Evolutionary conservation across 306 rosid genomes (phyloP).

Genomic region (Quercus rubra): DNA sequence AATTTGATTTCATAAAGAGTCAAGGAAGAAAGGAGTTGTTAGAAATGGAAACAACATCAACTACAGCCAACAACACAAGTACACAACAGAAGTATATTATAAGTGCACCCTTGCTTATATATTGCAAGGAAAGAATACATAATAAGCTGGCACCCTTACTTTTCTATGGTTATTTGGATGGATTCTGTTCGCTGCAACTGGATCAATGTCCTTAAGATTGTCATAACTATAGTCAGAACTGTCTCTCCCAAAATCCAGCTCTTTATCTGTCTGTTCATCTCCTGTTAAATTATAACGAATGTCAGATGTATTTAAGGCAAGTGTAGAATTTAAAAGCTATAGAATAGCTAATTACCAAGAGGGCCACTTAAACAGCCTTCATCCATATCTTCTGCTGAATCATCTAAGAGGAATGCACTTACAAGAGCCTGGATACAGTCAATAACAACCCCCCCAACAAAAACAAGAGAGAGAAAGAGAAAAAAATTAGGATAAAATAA

Average conservation of each 20-base stretch:
- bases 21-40: neutral
- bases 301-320: neutral
- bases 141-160: constrained; percentile 35
- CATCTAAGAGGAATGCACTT: constrained; percentile 79
- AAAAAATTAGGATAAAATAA: neutral
- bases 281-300: constrained; percentile 29
- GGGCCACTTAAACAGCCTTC: constrained; percentile 29
- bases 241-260: constrained; percentile 32
- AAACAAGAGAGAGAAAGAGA: neutral
- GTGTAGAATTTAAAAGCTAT: neutral
- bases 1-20: neutral
- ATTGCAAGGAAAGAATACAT: constrained; percentile 10
- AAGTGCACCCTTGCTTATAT: neutral
- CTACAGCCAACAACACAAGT: neutral
- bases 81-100: neutral
- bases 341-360: constrained; percentile 38
- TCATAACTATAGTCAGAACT: constrained; percentile 40
- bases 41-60: neutral
- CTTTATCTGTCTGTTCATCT: constrained; percentile 17
- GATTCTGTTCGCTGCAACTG: constrained; percentile 80
- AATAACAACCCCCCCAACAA: neutral
- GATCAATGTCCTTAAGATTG: constrained; percentile 72
- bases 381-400: constrained; percentile 43
- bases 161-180: constrained; percentile 91
- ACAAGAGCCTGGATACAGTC: constrained; percentile 67